Evolutionary conservation across 2,329 filamentous ascomycete species (phyloP).

Genomic region (Colletotrichum abscissum): DNA sequence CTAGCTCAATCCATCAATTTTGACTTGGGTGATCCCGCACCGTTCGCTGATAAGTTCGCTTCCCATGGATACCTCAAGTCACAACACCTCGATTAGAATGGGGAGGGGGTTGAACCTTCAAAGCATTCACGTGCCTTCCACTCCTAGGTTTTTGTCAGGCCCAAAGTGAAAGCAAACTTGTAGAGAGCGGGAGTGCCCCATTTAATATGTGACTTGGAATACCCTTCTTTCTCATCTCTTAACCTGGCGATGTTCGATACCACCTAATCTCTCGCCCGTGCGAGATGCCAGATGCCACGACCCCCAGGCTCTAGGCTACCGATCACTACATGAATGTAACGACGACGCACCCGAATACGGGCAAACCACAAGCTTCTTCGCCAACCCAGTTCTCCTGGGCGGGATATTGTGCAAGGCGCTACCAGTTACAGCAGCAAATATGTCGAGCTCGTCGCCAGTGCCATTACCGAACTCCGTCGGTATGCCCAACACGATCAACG

Average conservation of each 20-base stretch:
- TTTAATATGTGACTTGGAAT: not conserved
- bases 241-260: not conserved
- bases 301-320: too few relatives aligned
- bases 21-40: not conserved
- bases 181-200: not conserved
- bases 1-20: not conserved
- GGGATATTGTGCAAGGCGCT: not conserved
- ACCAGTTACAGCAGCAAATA: not conserved
- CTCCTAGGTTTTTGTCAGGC: not conserved
- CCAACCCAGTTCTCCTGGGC: too few relatives aligned
- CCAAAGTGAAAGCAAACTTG: not conserved
- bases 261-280: not conserved
- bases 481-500: not conserved
- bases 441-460: not conserved
- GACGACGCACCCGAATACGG: not conserved
- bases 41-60: not conserved
- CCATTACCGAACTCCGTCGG: not conserved
- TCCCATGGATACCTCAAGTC: not conserved
- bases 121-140: not conserved
- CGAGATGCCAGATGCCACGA: not conserved
- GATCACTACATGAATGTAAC: too few relatives aligned
- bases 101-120: not conserved
- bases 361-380: not conserved
- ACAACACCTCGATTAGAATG: not conserved
- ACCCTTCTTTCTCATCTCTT: not conserved